Base-by-base conservation (phyloP, 2,329 filamentous ascomycete genomes). In the Blastomyces percursus region DNA sequence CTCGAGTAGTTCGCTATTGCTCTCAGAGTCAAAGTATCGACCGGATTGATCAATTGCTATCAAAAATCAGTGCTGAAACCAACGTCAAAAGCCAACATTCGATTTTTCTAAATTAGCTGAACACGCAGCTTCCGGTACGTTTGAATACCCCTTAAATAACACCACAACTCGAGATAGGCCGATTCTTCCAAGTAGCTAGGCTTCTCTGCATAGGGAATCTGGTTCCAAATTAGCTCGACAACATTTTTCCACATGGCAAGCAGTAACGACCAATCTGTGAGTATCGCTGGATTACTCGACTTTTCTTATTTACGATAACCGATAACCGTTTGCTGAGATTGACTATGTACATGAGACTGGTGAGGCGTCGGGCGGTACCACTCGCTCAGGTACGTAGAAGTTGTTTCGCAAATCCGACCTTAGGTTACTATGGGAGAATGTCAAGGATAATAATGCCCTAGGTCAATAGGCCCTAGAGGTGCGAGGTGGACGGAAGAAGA, bases 401-500 rank as follows among this genome's bases (percentile, higher is more conserved):
- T 19, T 21, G n/a, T 21, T 21, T 40, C 32, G 11, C 8, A 56
- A 32, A 40, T 24, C n/a, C 1, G n/a, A 11, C 16, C 11, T 35
- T 19, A 3, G 3, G 6, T 16, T n/a, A 35, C 30, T 40, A 14
- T 21, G 1, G 1, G 7, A 35, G 11, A 3, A 56, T 24, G n/a
- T 14, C 32, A 5, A 40, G 5, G 54, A n/a, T 56, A 38, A 56
- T 35, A 40, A 38, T 19, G 4, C 19, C 35, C 11, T 35, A 8
- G 32, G 24, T 14, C 9, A 56, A 38, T 8, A 40, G 54, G 35
- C 30, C 21, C 38, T 9, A 21, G n/a, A 62, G 61, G 63, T 16
- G 30, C 1, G 11, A 63, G 61, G 60, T 67, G 66, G 66, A 63
- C 61, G n/a, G 38, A 60, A 2, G 50, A 64, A 38, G 64, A 67